These are phyloP conservation scores for Dillenia turbinata DNA, from an alignment of 164 flowering plant species.

Conservation along the genomic window DNA sequence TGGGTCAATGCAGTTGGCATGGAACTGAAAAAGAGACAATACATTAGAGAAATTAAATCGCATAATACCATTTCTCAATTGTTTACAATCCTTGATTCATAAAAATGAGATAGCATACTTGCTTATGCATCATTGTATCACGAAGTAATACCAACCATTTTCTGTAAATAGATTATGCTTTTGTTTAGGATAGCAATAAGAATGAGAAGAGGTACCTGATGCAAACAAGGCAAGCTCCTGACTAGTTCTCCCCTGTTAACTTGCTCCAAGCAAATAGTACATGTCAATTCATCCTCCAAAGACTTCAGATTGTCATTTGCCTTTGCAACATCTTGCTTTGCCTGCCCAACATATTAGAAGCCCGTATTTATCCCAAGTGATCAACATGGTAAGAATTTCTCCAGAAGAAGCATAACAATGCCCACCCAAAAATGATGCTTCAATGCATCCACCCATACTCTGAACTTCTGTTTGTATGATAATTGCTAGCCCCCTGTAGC, in stretches of 20 bases:
- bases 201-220: slow-evolving; percentile 47
- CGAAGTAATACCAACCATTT: no score
- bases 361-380: background rate
- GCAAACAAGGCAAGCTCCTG: slow-evolving; percentile 90
- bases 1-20: slow-evolving; percentile 63
- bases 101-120: no score
- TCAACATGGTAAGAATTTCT: background rate
- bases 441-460: no score
- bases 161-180: no score
- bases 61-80: no score
- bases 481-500: no score
- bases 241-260: slow-evolving; percentile 72
- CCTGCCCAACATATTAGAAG: slow-evolving; percentile 25
- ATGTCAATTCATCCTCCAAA: slow-evolving; percentile 66
- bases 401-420: background rate
- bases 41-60: background rate
- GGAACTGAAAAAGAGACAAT: slow-evolving; percentile 43
- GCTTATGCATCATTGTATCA: no score
- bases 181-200: no score
- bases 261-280: slow-evolving; percentile 91
- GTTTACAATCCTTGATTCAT: no score
- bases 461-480: no score
- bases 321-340: slow-evolving; percentile 43
- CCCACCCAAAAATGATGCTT: no score
- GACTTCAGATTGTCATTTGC: slow-evolving; percentile 29